Percentiles rank a stretch among this genome's conserved stretches.
Evolutionary conservation across 129 eudicot genomes (phyloP).

Genomic region (Logfia minima): DNA sequence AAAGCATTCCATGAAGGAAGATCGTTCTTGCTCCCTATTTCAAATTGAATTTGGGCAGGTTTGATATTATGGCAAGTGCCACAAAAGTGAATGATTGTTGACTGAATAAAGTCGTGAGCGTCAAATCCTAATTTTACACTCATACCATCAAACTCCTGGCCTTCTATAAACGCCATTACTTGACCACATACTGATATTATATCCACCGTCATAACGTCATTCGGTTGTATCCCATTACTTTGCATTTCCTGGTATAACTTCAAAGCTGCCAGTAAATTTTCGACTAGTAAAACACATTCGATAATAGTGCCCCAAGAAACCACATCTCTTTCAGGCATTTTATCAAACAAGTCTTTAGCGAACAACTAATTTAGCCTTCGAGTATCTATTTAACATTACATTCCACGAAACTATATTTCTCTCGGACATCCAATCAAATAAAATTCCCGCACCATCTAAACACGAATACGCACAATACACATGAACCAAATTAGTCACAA

Average conservation of each 20-base stretch:
- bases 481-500: constrained; percentile 69
- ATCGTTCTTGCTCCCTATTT: constrained; percentile 58
- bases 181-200: constrained; percentile 66
- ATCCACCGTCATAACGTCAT: constrained; percentile 77
- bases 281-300: constrained; percentile 58
- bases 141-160: constrained; percentile 62
- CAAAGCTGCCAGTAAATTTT: constrained; percentile 55
- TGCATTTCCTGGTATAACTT: constrained; percentile 58
- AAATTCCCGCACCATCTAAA: constrained; percentile 50
- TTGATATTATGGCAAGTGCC: constrained; percentile 51
- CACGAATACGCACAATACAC: constrained; percentile 55
- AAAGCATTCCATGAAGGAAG: constrained; percentile 79
- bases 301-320: constrained; percentile 90
- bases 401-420: constrained; percentile 79
- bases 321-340: constrained; percentile 62
- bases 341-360: constrained; percentile 62
- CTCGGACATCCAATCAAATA: constrained; percentile 69
- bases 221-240: constrained; percentile 53
- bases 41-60: constrained; percentile 64
- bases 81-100: constrained; percentile 73
- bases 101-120: constrained; percentile 58
- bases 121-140: constrained; percentile 62
- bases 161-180: constrained; percentile 46
- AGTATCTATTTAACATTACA: constrained; percentile 89
- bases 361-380: constrained; percentile 54